These are phyloP conservation scores for Ormosia semicastrata DNA, from an alignment of 306 rosid genomes.

Conservation along the genomic window DNA sequence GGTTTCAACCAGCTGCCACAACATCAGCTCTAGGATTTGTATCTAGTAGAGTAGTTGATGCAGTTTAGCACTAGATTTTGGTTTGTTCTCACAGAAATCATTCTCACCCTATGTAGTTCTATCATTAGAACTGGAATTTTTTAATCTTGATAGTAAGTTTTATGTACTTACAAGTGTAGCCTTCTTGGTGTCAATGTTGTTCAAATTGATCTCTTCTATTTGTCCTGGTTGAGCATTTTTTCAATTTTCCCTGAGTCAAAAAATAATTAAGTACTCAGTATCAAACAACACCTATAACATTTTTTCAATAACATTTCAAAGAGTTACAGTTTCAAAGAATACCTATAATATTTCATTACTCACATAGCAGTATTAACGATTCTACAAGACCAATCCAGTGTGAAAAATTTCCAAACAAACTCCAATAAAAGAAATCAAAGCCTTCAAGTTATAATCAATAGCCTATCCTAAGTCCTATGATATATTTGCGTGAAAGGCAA, in stretches of 20 bases:
- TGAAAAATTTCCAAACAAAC: too few relatives aligned
- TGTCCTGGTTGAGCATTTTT: slow-evolving; percentile 51
- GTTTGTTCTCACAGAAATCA: slow-evolving; percentile 60
- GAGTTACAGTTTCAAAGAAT: too few relatives aligned
- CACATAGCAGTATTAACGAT: too few relatives aligned
- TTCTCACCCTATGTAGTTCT: slow-evolving; percentile 54
- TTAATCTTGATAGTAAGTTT: slow-evolving; percentile 70
- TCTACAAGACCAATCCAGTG: too few relatives aligned
- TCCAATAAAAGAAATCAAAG: too few relatives aligned
- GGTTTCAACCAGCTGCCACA: slow-evolving; percentile 78
- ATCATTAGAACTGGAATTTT: slow-evolving; percentile 57
- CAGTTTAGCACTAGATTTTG: slow-evolving; percentile 72
- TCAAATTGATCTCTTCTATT: slow-evolving; percentile 50
- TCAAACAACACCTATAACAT: background rate
- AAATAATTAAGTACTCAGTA: slow-evolving; percentile 17
- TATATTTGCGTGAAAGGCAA: too few relatives aligned
- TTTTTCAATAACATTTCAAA: too few relatives aligned
- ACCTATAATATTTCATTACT: too few relatives aligned
- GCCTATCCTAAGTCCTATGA: too few relatives aligned
- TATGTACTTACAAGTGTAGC: slow-evolving; percentile 61
- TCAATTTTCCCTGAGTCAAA: slow-evolving; percentile 68
- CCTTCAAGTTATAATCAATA: too few relatives aligned
- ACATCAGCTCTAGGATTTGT: slow-evolving; percentile 81
- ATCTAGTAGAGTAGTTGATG: slow-evolving; percentile 86
- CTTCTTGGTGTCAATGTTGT: slow-evolving; percentile 35